Evolutionary conservation across 352 stramenopile genomes (phyloP).

Genomic region (Globisporangium polare): DNA sequence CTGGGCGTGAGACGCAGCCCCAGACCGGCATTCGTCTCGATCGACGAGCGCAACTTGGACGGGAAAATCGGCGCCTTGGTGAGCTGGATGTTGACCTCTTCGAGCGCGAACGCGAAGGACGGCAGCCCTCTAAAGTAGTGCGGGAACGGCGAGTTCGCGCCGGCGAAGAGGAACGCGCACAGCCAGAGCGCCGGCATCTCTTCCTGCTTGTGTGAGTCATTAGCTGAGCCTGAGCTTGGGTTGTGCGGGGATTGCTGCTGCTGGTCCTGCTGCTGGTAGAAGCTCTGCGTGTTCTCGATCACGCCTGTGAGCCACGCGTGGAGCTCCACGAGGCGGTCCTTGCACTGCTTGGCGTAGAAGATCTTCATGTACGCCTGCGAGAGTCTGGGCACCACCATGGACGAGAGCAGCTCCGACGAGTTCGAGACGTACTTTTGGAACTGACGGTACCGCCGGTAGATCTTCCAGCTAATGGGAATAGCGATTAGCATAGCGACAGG

Average conservation of each 20-base stretch:
- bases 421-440: slow-evolving; percentile 76
- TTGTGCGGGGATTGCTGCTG: background rate
- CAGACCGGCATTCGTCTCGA: slow-evolving; percentile 45
- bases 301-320: slow-evolving; percentile 62
- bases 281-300: slow-evolving; percentile 65
- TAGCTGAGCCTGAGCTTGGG: slow-evolving; percentile 1
- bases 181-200: slow-evolving; percentile 54
- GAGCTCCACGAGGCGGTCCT: slow-evolving; percentile 72
- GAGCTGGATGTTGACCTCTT: slow-evolving; percentile 69
- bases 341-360: slow-evolving; percentile 75
- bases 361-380: slow-evolving; percentile 81
- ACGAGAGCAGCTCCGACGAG: slow-evolving; percentile 50
- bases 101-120: slow-evolving; percentile 63
- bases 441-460: slow-evolving; percentile 82
- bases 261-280: slow-evolving; percentile 27
- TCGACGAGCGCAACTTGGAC: slow-evolving; percentile 64
- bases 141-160: slow-evolving; percentile 70
- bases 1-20: slow-evolving; percentile 56
- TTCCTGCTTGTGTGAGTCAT: slow-evolving; percentile 15
- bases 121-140: slow-evolving; percentile 63
- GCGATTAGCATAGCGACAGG: too few relatives aligned
- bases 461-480: slow-evolving; percentile 52
- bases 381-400: slow-evolving; percentile 53
- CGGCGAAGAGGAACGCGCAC: slow-evolving; percentile 65
- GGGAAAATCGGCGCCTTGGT: slow-evolving; percentile 48